Evolutionary conservation across 768 basidiomycete genomes (phyloP), one percentile per base, ranked within the genome.

Genomic region (Lactarius hatsudake): DNA sequence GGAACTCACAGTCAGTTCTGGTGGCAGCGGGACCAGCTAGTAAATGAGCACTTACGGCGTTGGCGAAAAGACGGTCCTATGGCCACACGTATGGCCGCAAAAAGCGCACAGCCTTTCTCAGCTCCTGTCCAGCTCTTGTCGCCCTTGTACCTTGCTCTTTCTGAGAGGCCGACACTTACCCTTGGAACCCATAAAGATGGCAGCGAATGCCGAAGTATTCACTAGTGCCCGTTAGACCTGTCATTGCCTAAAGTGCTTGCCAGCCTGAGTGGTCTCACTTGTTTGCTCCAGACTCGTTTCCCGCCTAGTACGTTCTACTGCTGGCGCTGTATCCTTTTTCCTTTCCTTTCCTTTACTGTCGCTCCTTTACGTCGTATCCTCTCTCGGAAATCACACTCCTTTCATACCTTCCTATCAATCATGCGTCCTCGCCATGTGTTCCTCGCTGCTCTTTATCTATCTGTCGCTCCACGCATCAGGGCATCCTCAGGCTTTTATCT

Each of bases 391-490:
- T 54, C 28, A 62, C 71, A 51, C 32, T 55, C 73, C 73, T 63
- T 73, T 65, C 68, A 62, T 57, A 17, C 55, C 71, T 12, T 66
- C 74, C 18, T 67, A 62, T 23, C 67, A 66, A 76, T 66, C 59
- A 77, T 78, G 76, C 76, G 76, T 75, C 74, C 74, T 71, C 69
- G 73, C 61, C 61, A 71, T 72, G 72, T 73, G 65, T 65, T 65
- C 61, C 65, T 67, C 67, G 38, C 68, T 48, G 40, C 40, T 28
- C 43, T 66, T 38, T 53, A 23, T 10, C 62, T 67, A 12, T 60
- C 42, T 36, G 61, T 64, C 60, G 48, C 45, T 12, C 60, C 23
- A 28, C 42, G 23, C 32, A 56, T 54, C 28, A 71, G 62, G 30
- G 40, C 63, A n/a, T 23, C 63, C 18, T n/a, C 7, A 17, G n/a